Evolutionary conservation across 768 basidiomycete genomes (phyloP).

Genomic region (Termitomyces sp.): DNA sequence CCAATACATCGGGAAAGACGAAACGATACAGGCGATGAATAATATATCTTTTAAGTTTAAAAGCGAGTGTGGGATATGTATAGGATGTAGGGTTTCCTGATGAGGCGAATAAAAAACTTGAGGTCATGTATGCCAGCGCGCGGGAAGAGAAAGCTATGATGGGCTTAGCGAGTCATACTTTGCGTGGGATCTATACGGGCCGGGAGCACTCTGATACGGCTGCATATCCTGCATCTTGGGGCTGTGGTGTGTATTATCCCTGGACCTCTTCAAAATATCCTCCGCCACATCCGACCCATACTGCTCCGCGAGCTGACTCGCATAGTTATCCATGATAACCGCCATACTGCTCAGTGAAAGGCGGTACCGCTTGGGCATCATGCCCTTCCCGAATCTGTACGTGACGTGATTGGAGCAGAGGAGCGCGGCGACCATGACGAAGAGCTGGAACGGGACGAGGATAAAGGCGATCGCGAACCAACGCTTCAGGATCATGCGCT

Average conservation of each 20-base stretch:
- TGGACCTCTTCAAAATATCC: slow-evolving; percentile 49
- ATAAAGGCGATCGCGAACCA: slow-evolving; percentile 68
- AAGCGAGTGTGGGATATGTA: neutral
- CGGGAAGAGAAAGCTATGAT: neutral
- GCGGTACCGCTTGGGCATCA: slow-evolving; percentile 83
- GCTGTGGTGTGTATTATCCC: slow-evolving; percentile 33
- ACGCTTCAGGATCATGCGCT: slow-evolving; percentile 46
- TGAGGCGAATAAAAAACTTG: neutral
- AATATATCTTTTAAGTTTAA: neutral
- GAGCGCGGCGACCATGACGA: slow-evolving; percentile 58
- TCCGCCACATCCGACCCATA: slow-evolving; percentile 59
- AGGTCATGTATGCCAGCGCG: neutral
- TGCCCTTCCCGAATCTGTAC: slow-evolving; percentile 83
- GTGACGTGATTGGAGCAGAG: slow-evolving; percentile 82
- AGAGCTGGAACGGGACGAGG: slow-evolving; percentile 64
- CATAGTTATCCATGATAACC: slow-evolving; percentile 81
- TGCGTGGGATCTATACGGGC: slow-evolving; percentile 10
- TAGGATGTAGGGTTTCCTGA: neutral
- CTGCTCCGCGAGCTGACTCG: slow-evolving; percentile 65
- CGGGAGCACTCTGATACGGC: slow-evolving; percentile 12
- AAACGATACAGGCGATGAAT: neutral
- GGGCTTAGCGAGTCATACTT: slow-evolving; percentile 21
- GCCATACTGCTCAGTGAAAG: slow-evolving; percentile 69
- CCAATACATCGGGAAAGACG: neutral
- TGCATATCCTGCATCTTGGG: slow-evolving; percentile 19